These are phyloP conservation scores for Xylaria palmicola DNA, from an alignment of 495 filamentous ascomycete genomes.

Conservation along the genomic window DNA sequence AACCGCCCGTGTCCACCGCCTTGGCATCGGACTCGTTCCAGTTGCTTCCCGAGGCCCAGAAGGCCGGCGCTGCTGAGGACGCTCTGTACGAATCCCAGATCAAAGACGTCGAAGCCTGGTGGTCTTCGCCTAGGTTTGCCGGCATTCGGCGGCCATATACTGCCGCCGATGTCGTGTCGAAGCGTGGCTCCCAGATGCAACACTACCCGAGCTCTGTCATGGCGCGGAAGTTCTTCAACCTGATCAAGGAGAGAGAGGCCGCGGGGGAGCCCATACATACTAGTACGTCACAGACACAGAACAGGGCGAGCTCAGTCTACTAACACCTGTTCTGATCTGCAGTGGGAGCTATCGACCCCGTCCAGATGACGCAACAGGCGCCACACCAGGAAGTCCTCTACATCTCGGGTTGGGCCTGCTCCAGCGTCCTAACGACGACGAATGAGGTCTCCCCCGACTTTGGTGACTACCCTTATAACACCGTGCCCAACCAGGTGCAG, in stretches of 20 bases:
- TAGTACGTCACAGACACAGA: slow-evolving; percentile 51
- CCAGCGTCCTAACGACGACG: slow-evolving; percentile 83
- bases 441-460: slow-evolving; percentile 98
- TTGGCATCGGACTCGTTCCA: slow-evolving; percentile 75
- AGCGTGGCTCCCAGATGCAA: slow-evolving; percentile 83
- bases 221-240: slow-evolving; percentile 90
- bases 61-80: slow-evolving; percentile 78
- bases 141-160: slow-evolving; percentile 91
- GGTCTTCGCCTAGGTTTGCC: slow-evolving; percentile 74
- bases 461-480: slow-evolving; percentile 98
- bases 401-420: slow-evolving; percentile 96
- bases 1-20: slow-evolving; percentile 49
- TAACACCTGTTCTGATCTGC: neutral
- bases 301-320: neutral
- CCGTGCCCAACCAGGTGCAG: slow-evolving; percentile 97
- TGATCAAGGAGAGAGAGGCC: slow-evolving; percentile 72
- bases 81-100: slow-evolving; percentile 76
- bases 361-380: slow-evolving; percentile 99
- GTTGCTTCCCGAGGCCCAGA: slow-evolving; percentile 68
- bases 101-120: slow-evolving; percentile 82
- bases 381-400: slow-evolving; percentile 94
- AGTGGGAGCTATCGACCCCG: slow-evolving; percentile 97
- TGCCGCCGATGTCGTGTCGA: slow-evolving; percentile 86
- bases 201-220: slow-evolving; percentile 86
- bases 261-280: slow-evolving; percentile 88